These are phyloP conservation scores for Aspergillus campestris DNA, from an alignment of 495 filamentous ascomycete genomes.

Conservation along the genomic window DNA sequence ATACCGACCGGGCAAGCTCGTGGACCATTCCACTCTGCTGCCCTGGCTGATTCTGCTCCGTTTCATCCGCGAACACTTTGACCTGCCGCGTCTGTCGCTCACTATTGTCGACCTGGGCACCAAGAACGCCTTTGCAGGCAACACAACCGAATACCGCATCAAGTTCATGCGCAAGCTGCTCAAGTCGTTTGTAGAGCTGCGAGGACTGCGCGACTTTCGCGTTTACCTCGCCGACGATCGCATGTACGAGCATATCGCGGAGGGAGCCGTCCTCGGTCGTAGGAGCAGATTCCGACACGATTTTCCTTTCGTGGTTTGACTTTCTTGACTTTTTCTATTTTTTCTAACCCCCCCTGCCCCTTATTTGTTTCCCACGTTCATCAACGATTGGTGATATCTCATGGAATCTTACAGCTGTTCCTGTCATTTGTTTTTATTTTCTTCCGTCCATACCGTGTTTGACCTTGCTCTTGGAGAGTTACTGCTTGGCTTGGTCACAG, in stretches of 20 bases:
- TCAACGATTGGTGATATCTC: no score
- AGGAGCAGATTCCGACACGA: neutral
- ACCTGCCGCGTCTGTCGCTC: conserved; percentile 11
- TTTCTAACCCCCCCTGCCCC: neutral
- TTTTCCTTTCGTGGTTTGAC: neutral
- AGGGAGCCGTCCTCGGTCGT: conserved; percentile 8
- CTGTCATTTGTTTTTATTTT: no score
- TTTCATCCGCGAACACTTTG: conserved; percentile 22
- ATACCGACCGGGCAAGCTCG: neutral
- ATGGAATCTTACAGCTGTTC: no score
- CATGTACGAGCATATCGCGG: conserved; percentile 9
- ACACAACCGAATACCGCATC: neutral
- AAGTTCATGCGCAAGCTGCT: conserved; percentile 14
- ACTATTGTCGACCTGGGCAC: conserved; percentile 13
- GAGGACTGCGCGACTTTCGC: conserved; percentile 10
- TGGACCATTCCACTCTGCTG: conserved; percentile 5
- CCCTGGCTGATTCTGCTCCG: conserved; percentile 18
- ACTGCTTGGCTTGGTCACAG: no score
- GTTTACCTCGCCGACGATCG: conserved; percentile 12
- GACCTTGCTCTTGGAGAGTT: no score
- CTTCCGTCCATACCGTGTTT: no score
- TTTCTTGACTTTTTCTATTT: neutral
- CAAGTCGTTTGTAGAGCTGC: conserved; percentile 9
- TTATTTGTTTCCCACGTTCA: neutral
- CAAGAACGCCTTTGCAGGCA: neutral